phyloP scores from a whole-genome alignment of 257 asterid species.

The Leptodermis oblonga region DNA sequence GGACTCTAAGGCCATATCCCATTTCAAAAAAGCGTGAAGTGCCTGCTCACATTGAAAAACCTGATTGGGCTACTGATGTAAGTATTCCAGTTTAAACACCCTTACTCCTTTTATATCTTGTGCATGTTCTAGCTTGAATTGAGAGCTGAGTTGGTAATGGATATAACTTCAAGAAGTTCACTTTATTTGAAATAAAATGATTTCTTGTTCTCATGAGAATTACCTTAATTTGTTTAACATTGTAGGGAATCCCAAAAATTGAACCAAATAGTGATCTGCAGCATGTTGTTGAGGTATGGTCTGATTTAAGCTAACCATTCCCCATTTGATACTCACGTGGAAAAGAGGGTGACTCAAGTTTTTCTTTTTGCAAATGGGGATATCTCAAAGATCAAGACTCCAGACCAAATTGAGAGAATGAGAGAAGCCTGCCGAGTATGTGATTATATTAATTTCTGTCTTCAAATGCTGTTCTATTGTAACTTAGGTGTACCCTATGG shows the following conservation, averaged over 20 bases:
- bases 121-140: background rate
- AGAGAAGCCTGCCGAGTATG: conserved; percentile 92
- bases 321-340: background rate
- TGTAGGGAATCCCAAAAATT: conserved; percentile 86
- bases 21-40: conserved; percentile 63
- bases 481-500: background rate
- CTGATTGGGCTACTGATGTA: conserved; percentile 97
- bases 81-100: conserved; percentile 26
- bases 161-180: background rate
- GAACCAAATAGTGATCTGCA: conserved; percentile 93
- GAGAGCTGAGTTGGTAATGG: background rate
- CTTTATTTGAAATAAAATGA: background rate
- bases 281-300: conserved; percentile 81
- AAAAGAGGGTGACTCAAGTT: conserved; percentile 18
- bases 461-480: background rate
- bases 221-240: background rate
- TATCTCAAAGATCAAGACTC: conserved; percentile 73
- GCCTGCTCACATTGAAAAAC: conserved; percentile 76
- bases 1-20: conserved; percentile 75
- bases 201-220: background rate
- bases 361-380: conserved; percentile 23
- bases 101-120: background rate
- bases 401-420: conserved; percentile 80
- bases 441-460: background rate
- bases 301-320: conserved; percentile 10